Percentiles rank a stretch among this genome's conserved stretches.
phyloP scores from a whole-genome alignment of 345 rosid species.

The Sisymbrium altissimum region DNA sequence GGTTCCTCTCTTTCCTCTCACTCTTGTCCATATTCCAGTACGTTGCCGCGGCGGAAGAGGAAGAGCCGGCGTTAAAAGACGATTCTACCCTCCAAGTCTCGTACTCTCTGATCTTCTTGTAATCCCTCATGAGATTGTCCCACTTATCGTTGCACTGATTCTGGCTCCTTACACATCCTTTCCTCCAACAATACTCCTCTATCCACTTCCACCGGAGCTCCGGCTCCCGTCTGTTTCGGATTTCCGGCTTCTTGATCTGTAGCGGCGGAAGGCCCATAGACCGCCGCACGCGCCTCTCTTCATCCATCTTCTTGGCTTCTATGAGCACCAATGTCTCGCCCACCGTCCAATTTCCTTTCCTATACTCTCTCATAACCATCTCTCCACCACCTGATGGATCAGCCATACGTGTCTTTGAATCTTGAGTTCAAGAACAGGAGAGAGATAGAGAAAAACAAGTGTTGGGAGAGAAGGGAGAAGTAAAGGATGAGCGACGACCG shows the following conservation, averaged over 20 bases:
- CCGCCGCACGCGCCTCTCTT: constrained; percentile 59
- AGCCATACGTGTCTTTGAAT: constrained; percentile 26
- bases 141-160: constrained; percentile 91
- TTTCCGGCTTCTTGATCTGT: not conserved
- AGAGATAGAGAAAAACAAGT: too few species aligned
- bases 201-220: constrained; percentile 94
- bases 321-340: constrained; percentile 69
- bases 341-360: constrained; percentile 78
- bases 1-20: constrained; percentile 59
- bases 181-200: constrained; percentile 69
- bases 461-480: not conserved
- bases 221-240: constrained; percentile 28
- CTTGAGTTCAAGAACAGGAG: not conserved
- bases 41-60: constrained; percentile 14
- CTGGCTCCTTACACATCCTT: constrained; percentile 63
- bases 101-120: constrained; percentile 77
- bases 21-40: constrained; percentile 73
- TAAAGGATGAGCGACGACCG: constrained; percentile 13
- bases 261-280: not conserved
- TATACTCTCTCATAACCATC: constrained; percentile 48
- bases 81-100: constrained; percentile 35
- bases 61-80: constrained; percentile 8
- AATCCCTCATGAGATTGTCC: constrained; percentile 89
- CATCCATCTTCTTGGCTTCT: constrained; percentile 72
- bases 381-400: constrained; percentile 37